phyloP scores from a whole-genome alignment of 2,329 filamentous ascomycete genomes.

The Phyllosticta citrichinensis region DNA sequence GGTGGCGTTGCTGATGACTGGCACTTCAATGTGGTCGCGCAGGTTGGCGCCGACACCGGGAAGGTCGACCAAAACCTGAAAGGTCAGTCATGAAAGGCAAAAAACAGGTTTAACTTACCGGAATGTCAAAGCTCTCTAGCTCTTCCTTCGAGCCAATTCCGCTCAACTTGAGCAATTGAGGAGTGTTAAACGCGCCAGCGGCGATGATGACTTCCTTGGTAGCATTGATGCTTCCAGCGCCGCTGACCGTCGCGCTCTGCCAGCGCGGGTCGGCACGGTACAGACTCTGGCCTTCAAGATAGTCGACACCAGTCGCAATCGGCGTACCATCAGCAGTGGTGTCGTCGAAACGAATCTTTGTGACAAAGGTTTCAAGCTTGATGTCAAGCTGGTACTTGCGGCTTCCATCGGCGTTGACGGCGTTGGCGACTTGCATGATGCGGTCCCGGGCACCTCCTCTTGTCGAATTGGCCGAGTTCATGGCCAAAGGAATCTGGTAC shows the following conservation, averaged over 20 bases:
- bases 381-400: slow-evolving; percentile 47
- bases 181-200: slow-evolving; percentile 51
- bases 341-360: slow-evolving; percentile 56
- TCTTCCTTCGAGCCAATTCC: slow-evolving; percentile 50
- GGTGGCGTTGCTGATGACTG: slow-evolving; percentile 9
- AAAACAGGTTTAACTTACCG: background rate
- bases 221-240: slow-evolving; percentile 31
- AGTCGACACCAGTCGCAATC: slow-evolving; percentile 38
- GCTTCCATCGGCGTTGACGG: slow-evolving; percentile 17
- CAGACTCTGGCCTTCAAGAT: slow-evolving; percentile 28
- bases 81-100: background rate
- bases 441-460: slow-evolving; percentile 49
- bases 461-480: slow-evolving; percentile 30
- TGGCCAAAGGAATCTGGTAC: slow-evolving; percentile 45
- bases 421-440: slow-evolving; percentile 40
- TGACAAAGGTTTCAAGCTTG: slow-evolving; percentile 51
- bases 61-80: slow-evolving; percentile 42
- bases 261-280: slow-evolving; percentile 30
- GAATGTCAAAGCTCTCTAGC: slow-evolving; percentile 44
- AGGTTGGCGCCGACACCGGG: slow-evolving; percentile 56
- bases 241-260: slow-evolving; percentile 18
- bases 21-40: slow-evolving; percentile 49
- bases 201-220: slow-evolving; percentile 37
- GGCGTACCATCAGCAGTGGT: slow-evolving; percentile 24
- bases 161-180: slow-evolving; percentile 54